phyloP scores from a whole-genome alignment of 768 basidiomycete genomes.

The Chalciporus pseudorubinellus region DNA sequence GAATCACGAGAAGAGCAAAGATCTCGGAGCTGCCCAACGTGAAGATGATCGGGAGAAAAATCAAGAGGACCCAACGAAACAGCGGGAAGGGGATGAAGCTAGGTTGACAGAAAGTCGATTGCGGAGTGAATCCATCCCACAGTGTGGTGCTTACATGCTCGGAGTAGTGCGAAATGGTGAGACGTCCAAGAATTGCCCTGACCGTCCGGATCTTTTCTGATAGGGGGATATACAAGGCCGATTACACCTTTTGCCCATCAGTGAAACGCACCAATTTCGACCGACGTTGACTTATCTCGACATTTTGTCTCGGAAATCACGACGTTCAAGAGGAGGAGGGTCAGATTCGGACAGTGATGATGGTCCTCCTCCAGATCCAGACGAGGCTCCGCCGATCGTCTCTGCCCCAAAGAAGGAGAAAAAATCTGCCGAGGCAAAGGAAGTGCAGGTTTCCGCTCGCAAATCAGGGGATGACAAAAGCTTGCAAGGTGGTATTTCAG shows the following conservation, averaged over 20 bases:
- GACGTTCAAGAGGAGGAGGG: conserved; percentile 46
- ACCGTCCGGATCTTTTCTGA: conserved; percentile 10
- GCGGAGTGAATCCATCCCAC: conserved; percentile 68
- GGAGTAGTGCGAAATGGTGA: conserved; percentile 72
- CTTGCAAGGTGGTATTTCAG: conserved; percentile 65
- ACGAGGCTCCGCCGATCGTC: conserved; percentile 54
- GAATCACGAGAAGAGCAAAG: conserved; percentile 68
- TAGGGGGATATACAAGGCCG: conserved; percentile 44
- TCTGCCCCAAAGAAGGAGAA: conserved; percentile 54
- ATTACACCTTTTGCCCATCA: conserved; percentile 76
- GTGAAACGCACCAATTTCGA: conserved; percentile 76
- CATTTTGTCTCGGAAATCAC: conserved; percentile 60
- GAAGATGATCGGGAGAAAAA: conserved; percentile 82
- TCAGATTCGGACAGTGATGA: conserved; percentile 73
- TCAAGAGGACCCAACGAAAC: conserved; percentile 51
- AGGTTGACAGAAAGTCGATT: conserved; percentile 67
- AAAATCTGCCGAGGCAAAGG: conserved; percentile 57
- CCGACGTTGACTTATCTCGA: conserved; percentile 84
- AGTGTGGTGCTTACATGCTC: conserved; percentile 68
- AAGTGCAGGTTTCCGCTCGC: conserved; percentile 74
- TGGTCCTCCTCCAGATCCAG: conserved; percentile 77
- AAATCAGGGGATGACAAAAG: conserved; percentile 62
- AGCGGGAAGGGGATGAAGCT: conserved; percentile 53
- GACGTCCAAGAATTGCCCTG: conserved; percentile 11
- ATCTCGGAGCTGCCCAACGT: conserved; percentile 59